These are phyloP conservation scores for Kickxella alabastrina DNA, from an alignment of 192 early-diverging fungal genomes.

Conservation along the genomic window DNA sequence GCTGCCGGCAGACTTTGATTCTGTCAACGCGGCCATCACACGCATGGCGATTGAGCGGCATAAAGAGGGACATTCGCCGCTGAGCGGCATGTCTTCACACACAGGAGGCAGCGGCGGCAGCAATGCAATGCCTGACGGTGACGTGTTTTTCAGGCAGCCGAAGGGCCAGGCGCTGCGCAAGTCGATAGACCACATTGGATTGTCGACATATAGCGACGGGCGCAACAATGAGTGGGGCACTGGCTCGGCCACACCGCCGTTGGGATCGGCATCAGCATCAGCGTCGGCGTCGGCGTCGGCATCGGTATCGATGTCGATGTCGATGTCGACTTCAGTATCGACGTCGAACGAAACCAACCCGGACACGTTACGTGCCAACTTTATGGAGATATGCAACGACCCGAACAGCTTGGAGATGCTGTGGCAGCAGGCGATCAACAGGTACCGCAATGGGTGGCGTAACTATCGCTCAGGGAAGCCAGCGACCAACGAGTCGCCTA, in stretches of 20 bases:
- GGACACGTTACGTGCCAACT: constrained; percentile 56
- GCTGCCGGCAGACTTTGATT: constrained; percentile 33
- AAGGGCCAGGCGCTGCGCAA: neutral
- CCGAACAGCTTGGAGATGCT: constrained; percentile 58
- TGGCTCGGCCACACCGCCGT: constrained; percentile 26
- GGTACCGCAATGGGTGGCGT: constrained; percentile 41
- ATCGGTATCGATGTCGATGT: too few relatives aligned
- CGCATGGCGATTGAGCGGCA: constrained; percentile 23
- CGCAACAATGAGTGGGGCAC: constrained; percentile 5
- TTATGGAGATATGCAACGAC: constrained; percentile 62
- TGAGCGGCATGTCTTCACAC: neutral
- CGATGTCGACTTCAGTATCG: neutral
- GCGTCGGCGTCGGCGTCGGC: constrained; percentile 16
- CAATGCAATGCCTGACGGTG: neutral
- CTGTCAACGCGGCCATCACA: constrained; percentile 44
- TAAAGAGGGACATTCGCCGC: constrained; percentile 2
- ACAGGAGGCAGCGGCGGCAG: neutral
- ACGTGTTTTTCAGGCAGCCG: neutral
- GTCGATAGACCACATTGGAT: neutral
- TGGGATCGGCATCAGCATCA: neutral
- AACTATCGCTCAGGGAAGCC: constrained; percentile 1
- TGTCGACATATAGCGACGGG: constrained; percentile 22
- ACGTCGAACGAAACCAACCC: constrained; percentile 50
- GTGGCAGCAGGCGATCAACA: constrained; percentile 55
- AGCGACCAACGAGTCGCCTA: constrained; percentile 14